Evolutionary conservation across 1,139 yeast genomes (phyloP), one percentile per base, ranked within the genome.

Genomic region (Diutina siamensis): DNA sequence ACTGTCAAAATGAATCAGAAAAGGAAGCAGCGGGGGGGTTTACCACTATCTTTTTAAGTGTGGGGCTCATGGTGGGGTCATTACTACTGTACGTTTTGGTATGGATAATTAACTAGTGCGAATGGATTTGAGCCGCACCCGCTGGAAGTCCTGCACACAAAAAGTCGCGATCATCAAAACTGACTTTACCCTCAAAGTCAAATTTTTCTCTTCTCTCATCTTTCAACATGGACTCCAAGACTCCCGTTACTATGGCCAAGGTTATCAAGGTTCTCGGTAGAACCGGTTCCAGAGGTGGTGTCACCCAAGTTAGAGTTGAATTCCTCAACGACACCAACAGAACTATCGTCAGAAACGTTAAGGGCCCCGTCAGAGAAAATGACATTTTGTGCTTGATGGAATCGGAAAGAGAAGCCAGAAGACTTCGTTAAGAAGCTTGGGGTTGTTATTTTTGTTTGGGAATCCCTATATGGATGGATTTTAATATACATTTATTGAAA

Each of bases 251-350:
- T 77, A 86, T 92, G 76, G 98, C 97, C 72, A 89, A 88, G 80
- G 97, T 92, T 71, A 88, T 86, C 78, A 92, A 92, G 81, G 97
- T 92, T 74, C 83, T 92, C 74, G 97, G 97, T 72, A 88, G 97
- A 79, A 89, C 97, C 82, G 97, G 97, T 71, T 89, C 97, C 71
- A 89, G 97, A 80, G 98, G 98, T 83, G 97, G 97, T 83, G 98
- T 92, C 76, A 92, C 97, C 75, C 98, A 92, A 78, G 97, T 92
- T 72, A 89, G 98, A 77, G 97, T 92, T 66, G 97, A 92, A 76
- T 92, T 92, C 84, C 81, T 92, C 72, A 97, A 89, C 73, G 97
- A 92, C 72, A 77, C 94, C 65, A 78, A 95, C 72, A 88, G 97
- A 83, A 85, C 96, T 67, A 89, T 92, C 68, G 97, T 92, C 79